phyloP scores from a whole-genome alignment of 1,284 basidiomycete genomes.

The Fistulinella cinereoalba region DNA sequence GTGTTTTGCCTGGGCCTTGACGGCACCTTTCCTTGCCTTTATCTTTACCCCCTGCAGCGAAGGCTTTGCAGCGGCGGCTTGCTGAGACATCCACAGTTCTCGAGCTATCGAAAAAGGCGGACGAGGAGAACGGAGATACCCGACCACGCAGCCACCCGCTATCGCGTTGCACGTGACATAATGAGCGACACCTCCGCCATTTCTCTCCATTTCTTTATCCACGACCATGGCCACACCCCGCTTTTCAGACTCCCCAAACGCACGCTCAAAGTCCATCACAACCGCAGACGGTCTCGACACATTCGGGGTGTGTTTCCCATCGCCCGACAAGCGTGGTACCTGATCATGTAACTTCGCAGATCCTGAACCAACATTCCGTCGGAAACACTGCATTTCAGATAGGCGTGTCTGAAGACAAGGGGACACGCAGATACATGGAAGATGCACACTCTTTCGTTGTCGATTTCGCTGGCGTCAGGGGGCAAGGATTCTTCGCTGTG shows the following conservation, averaged over 20 bases:
- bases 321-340: conserved; percentile 1
- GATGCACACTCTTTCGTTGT: conserved; percentile 96
- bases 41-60: conserved; percentile 85
- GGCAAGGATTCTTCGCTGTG: conserved; percentile 96
- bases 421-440: conserved; percentile 93
- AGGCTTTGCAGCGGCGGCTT: conserved; percentile 76
- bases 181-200: conserved; percentile 8
- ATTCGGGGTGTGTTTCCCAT: conserved; percentile 56
- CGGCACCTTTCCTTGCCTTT: conserved; percentile 84
- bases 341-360: conserved; percentile 35
- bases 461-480: conserved; percentile 86
- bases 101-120: conserved; percentile 35
- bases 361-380: conserved; percentile 57
- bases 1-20: conserved; percentile 87
- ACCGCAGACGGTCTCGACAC: conserved; percentile 70
- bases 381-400: conserved; percentile 69
- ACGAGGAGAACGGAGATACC: conserved; percentile 24
- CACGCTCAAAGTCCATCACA: conserved; percentile 74
- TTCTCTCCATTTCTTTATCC: conserved; percentile 5
- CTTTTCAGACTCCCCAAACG: conserved; percentile 48
- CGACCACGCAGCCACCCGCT: conserved; percentile 17
- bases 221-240: conserved; percentile 23
- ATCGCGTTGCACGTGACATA: conserved; percentile 24
- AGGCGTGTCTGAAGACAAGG: conserved; percentile 90
- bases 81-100: conserved; percentile 81